Evolutionary conservation across 371 early-diverging fungal genomes (phyloP), one percentile per base, ranked within the genome.

Genomic region (Apophysomyces sp.): DNA sequence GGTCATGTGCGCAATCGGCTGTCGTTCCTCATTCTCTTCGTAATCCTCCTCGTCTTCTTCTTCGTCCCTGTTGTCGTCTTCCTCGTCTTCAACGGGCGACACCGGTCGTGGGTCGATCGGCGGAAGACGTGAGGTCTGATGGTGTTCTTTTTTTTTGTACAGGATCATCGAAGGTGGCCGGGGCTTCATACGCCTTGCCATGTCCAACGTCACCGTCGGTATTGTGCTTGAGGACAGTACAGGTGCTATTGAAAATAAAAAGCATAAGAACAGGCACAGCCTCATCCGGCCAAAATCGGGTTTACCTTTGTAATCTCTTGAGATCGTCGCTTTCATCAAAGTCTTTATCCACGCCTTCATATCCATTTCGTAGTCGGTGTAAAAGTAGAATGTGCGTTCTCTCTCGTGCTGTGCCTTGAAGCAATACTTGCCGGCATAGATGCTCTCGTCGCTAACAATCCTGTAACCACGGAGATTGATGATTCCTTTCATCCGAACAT

Each of bases 251-350:
- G n/a, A n/a, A 41, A 58, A 18, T 30, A 2, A 39, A 37, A 49
- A 24, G n/a, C 54, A 18, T 27, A 11, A 8, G 49, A 21, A 44
- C n/a, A 55, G 12, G 29, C 30, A n/a, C 27, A 55, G 29, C 13
- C 29, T 41, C 2, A 36, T 1, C 15, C 16, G 16, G 18, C 16
- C 8, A 28, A 27, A 3, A 51, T 15, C 13, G 2, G 26, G 7
- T 28, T 62, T 76, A 82, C 82, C 77, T 40, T 57, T 70, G 55
- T 67, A 72, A 60, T 88, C 86, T 8, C 88, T 71, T 3, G 81
- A 76, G 61, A 91, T 91, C 0, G 91, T 88, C 4, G 89, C 85
- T 65, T 91, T 91, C 85, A 89, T 89, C 60, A 91, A 53, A 1
- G 86, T 82, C 54, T 86, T 87, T 39, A 88, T 71, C 89, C 89